These are phyloP conservation scores for Phalaenopsis equestris DNA, from an alignment of 106 monocot genomes.

Conservation along the genomic window DNA sequence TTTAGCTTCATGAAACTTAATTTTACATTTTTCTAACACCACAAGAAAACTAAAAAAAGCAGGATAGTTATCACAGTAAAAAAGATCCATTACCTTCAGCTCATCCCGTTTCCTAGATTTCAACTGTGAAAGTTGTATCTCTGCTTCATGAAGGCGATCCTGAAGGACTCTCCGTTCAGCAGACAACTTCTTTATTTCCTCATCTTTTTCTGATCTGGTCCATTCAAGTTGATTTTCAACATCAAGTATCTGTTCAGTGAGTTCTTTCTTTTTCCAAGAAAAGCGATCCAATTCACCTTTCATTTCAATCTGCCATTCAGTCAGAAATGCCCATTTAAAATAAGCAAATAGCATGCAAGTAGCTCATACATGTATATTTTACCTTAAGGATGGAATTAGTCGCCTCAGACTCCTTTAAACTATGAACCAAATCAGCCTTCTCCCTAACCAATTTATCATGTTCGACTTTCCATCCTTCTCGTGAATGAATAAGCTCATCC, in stretches of 20 bases:
- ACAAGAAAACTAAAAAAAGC: neutral
- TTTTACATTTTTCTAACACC: neutral
- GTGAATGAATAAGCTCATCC: slow-evolving; percentile 66
- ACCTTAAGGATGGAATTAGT: slow-evolving; percentile 61
- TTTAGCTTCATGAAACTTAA: neutral
- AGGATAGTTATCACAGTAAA: neutral
- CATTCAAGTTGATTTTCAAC: slow-evolving; percentile 90
- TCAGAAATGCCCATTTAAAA: slow-evolving; percentile 10
- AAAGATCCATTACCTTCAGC: slow-evolving; percentile 46
- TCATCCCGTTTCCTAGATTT: slow-evolving; percentile 83
- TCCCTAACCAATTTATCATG: slow-evolving; percentile 50
- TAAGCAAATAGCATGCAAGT: slow-evolving; percentile 3
- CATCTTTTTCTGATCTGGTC: slow-evolving; percentile 85
- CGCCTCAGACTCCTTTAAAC: slow-evolving; percentile 69
- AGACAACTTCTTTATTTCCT: slow-evolving; percentile 67
- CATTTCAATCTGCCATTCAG: slow-evolving; percentile 59
- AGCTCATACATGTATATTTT: slow-evolving; percentile 11
- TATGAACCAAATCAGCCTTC: slow-evolving; percentile 45
- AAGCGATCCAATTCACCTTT: slow-evolving; percentile 64
- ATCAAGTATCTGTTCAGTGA: slow-evolving; percentile 57
- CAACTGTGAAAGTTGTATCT: slow-evolving; percentile 73
- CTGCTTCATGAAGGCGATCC: slow-evolving; percentile 83
- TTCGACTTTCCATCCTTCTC: slow-evolving; percentile 55
- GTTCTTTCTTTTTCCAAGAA: slow-evolving; percentile 65
- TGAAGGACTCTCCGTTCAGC: slow-evolving; percentile 71